Evolutionary conservation across 2,329 filamentous ascomycete species (phyloP).

Genomic region (Chalara sp.): DNA sequence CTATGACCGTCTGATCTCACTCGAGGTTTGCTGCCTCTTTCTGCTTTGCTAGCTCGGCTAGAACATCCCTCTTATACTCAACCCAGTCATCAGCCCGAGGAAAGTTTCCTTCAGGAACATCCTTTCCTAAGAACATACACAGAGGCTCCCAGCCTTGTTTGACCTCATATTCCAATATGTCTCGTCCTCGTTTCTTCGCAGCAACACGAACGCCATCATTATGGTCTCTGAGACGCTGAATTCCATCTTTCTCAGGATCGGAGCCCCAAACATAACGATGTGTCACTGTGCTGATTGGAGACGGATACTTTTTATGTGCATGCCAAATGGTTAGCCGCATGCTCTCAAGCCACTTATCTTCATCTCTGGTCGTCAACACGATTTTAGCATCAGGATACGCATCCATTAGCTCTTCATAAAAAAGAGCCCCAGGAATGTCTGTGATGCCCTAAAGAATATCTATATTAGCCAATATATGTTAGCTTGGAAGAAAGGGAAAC

Average conservation of each 20-base stretch:
- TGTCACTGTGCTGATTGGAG: neutral
- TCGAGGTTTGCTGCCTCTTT: too few species aligned
- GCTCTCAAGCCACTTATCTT: slow-evolving; percentile 10
- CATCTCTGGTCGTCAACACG: slow-evolving; percentile 13
- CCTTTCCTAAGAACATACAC: slow-evolving; percentile 13
- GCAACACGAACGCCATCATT: slow-evolving; percentile 5
- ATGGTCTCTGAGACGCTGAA: slow-evolving; percentile 4
- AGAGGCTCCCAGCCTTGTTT: slow-evolving; percentile 13
- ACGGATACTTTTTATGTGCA: neutral
- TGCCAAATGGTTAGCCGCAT: slow-evolving; percentile 9
- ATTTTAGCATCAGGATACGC: slow-evolving; percentile 16
- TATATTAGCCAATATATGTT: neutral
- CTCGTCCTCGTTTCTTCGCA: slow-evolving; percentile 3
- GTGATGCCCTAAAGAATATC: slow-evolving; percentile 14
- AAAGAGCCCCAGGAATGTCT: slow-evolving; percentile 28
- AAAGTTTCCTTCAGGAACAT: slow-evolving; percentile 3
- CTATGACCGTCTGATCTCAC: too few species aligned
- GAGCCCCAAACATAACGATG: slow-evolving; percentile 5
- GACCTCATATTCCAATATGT: slow-evolving; percentile 10
- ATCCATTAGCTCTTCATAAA: slow-evolving; percentile 21
- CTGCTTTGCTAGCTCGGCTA: too few species aligned
- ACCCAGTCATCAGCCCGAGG: too few species aligned
- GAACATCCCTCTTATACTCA: too few species aligned
- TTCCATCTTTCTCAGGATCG: slow-evolving; percentile 4
- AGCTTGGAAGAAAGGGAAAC: neutral